Evolutionary conservation across 129 eudicot species (phyloP), one percentile per base, ranked within the genome.

Genomic region (Tanacetum coccineum): DNA sequence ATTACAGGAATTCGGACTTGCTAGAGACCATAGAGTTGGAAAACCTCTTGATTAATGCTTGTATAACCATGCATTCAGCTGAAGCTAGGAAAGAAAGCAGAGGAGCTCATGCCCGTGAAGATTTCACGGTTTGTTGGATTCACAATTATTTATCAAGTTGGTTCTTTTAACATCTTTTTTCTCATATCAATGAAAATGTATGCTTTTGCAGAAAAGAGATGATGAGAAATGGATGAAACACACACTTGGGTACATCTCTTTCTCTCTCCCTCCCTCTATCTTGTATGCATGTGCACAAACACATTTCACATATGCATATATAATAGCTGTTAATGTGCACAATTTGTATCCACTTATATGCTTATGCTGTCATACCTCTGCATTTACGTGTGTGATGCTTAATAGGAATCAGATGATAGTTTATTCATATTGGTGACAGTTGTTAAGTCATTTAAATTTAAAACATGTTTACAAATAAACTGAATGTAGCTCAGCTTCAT

Each of bases 81-180:
- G 98, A 92, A 79, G 98, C 98, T 18, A 85, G 98, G 79, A 92
- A 88, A 76, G 98, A 92, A 74, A 92, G 98, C 71, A 88, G 98
- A 82, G 98, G 98, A 76, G 98, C 98, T 46, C 98, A 92, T 80
- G 98, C 98, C 2, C 96, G 98, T 74, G 98, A 92, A 86, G 98
- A 92, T 82, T 92, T 92, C 72, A 77, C 98, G 74, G 98, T 92
- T 47, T 22, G 87, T 80, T 72, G 13, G 9, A 48, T 66, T 72
- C 52, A 5, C 40, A 13, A 0, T 4, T 55, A 7, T 32, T 28
- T 75, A 70, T 67, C 54, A 55, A 22, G 19, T 59, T 40, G 30
- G 13, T 46, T 71, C 28, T 54, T 15, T 60, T 13, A 1, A 36
- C 13, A 21, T 6, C 19, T 47, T 58, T 69, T 14, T 3, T 54